Percentiles rank a stretch among this genome's conserved stretches.
These are phyloP conservation scores for Ophiosphaerella narmari DNA, from an alignment of 2,329 filamentous ascomycete species.

Conservation along the genomic window DNA sequence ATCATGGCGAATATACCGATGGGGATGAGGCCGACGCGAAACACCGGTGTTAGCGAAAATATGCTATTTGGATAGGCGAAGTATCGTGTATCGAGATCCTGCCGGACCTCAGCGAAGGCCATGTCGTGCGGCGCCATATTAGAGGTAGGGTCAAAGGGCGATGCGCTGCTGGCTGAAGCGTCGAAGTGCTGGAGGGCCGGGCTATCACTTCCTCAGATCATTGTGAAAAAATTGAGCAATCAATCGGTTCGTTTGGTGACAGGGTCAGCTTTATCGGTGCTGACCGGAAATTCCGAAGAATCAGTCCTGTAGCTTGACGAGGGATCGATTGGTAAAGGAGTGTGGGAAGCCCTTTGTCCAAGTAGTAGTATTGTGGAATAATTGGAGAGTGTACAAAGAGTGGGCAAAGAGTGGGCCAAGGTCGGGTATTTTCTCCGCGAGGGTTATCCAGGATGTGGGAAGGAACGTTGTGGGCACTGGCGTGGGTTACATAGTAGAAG, in stretches of 20 bases:
- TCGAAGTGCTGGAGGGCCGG: conserved; percentile 1
- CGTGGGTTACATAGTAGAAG: conserved; percentile 6
- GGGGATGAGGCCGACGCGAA: conserved; percentile 52
- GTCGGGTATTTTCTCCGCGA: conserved; percentile 9
- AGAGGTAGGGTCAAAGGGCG: conserved; percentile 1
- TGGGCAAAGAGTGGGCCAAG: too few relatives aligned
- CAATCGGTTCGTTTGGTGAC: conserved; percentile 4
- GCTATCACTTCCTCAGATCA: conserved; percentile 18
- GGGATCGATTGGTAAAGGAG: not conserved
- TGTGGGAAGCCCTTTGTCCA: conserved; percentile 5
- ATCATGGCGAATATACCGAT: conserved; percentile 53
- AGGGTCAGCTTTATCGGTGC: conserved; percentile 6
- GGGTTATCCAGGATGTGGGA: conserved; percentile 2
- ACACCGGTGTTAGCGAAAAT: conserved; percentile 33
- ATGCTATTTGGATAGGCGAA: conserved; percentile 36
- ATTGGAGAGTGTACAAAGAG: conserved; percentile 4
- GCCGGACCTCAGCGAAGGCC: conserved; percentile 8
- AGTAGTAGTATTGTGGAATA: conserved; percentile 1
- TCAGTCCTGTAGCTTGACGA: conserved; percentile 3
- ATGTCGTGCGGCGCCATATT: conserved; percentile 17
- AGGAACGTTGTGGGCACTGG: conserved; percentile 5
- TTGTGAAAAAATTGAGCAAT: conserved; percentile 14
- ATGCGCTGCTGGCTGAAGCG: not conserved
- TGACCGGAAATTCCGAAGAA: not conserved
- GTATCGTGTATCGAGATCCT: conserved; percentile 22